phyloP scores from a whole-genome alignment of 306 rosid genomes.

The Castanea sativa region DNA sequence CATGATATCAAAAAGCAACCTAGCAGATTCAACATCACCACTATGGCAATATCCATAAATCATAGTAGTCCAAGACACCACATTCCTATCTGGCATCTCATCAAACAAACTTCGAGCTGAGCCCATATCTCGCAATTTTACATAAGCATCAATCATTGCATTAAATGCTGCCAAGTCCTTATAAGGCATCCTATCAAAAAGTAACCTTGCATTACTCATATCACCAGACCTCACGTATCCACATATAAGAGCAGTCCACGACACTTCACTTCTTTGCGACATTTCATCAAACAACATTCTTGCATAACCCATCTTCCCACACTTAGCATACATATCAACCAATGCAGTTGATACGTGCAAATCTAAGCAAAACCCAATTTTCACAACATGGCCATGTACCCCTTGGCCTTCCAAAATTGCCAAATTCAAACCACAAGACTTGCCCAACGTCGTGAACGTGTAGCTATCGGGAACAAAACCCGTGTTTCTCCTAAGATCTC shows the following conservation, averaged over 20 bases:
- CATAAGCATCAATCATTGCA: slow-evolving; percentile 65
- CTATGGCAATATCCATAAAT: slow-evolving; percentile 51
- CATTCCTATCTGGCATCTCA: slow-evolving; percentile 45
- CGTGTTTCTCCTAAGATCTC: slow-evolving; percentile 35
- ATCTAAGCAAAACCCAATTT: slow-evolving; percentile 48
- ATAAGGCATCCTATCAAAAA: slow-evolving; percentile 52
- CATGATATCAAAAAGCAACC: slow-evolving; percentile 57
- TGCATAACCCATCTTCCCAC: slow-evolving; percentile 44
- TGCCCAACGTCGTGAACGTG: slow-evolving; percentile 44
- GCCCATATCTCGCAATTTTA: slow-evolving; percentile 47
- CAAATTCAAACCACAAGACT: slow-evolving; percentile 42
- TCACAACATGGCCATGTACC: slow-evolving; percentile 46
- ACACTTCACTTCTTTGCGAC: slow-evolving; percentile 47
- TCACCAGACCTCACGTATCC: slow-evolving; percentile 60
- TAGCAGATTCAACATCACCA: slow-evolving; percentile 49
- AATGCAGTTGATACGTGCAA: slow-evolving; percentile 55
- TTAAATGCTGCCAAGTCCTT: slow-evolving; percentile 55
- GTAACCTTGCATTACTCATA: slow-evolving; percentile 52
- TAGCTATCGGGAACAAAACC: slow-evolving; percentile 37
- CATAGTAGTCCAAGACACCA: slow-evolving; percentile 73
- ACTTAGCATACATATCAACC: slow-evolving; percentile 61
- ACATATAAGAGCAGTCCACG: slow-evolving; percentile 62
- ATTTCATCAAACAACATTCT: slow-evolving; percentile 61
- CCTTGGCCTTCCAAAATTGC: slow-evolving; percentile 37
- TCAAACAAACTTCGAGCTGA: slow-evolving; percentile 57